A percentile compares a stretch with the other conserved stretches of the same genome.
phyloP scores from a whole-genome alignment of 2,329 filamentous ascomycete genomes.

The Colletotrichum nymphaeae region DNA sequence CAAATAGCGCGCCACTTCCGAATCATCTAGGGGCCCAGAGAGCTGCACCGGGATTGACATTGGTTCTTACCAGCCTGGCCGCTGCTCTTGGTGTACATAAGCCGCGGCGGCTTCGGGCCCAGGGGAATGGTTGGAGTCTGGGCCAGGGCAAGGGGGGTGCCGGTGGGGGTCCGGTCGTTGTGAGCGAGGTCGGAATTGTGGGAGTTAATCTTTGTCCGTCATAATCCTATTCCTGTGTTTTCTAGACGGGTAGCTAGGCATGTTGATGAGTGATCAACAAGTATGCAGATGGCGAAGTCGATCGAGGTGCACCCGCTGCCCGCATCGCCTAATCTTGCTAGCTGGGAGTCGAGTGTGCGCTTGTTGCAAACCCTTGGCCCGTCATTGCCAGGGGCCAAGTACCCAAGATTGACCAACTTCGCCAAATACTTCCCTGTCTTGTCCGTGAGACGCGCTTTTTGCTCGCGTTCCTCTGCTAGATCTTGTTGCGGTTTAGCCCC shows the following conservation, averaged over 20 bases:
- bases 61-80: background rate
- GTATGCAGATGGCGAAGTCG: background rate
- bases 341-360: background rate
- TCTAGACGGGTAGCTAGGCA: background rate
- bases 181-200: background rate
- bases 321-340: background rate
- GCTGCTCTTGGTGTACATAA: background rate
- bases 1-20: background rate
- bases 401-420: background rate
- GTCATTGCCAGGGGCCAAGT: background rate
- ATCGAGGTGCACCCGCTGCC: background rate
- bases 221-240: background rate
- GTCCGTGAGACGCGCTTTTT: background rate
- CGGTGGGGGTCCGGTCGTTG: background rate
- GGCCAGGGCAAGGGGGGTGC: background rate
- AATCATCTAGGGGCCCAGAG: background rate
- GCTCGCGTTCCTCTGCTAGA: background rate
- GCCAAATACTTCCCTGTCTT: background rate
- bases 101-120: constrained; percentile 23
- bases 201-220: background rate
- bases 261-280: background rate
- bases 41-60: constrained; percentile 23
- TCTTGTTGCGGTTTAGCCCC: background rate
- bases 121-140: constrained; percentile 19
- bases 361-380: background rate